Evolutionary conservation across 2,329 filamentous ascomycete species (phyloP).

Genomic region (Fusarium virguliforme): DNA sequence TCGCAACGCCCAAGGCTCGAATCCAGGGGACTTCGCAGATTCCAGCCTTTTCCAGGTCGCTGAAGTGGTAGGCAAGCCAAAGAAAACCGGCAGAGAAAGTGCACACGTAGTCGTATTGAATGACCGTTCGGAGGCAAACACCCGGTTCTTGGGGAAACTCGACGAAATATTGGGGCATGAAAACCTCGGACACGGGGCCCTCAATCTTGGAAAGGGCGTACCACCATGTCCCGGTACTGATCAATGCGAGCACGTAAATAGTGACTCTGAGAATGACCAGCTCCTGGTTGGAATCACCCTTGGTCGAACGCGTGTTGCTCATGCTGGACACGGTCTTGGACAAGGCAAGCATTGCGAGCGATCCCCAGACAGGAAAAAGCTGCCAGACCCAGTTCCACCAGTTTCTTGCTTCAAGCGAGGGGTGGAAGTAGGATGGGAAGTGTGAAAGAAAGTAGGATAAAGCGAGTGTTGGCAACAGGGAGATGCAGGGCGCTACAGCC

Average conservation of each 20-base stretch:
- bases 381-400: constrained; percentile 56
- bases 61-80: constrained; percentile 48
- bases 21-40: constrained; percentile 30
- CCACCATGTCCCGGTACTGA: constrained; percentile 43
- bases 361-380: constrained; percentile 50
- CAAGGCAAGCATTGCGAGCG: constrained; percentile 34
- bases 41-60: constrained; percentile 45
- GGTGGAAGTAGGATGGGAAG: constrained; percentile 43
- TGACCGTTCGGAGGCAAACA: constrained; percentile 38
- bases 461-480: constrained; percentile 41
- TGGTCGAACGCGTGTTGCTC: accelerated
- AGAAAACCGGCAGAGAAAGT: constrained; percentile 37
- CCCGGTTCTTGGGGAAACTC: constrained; percentile 32
- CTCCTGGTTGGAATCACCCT: neutral
- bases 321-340: constrained; percentile 4
- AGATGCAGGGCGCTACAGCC: constrained; percentile 22
- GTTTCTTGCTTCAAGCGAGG: constrained; percentile 42
- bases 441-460: constrained; percentile 43
- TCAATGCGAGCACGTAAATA: neutral
- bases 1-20: constrained; percentile 8
- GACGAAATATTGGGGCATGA: constrained; percentile 48
- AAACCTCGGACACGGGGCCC: constrained; percentile 28
- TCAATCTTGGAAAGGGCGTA: constrained; percentile 30
- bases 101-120: constrained; percentile 53
- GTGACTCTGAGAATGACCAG: constrained; percentile 11